These are phyloP conservation scores for Phytopythium montanum DNA, from an alignment of 352 stramenopile species.

Conservation along the genomic window DNA sequence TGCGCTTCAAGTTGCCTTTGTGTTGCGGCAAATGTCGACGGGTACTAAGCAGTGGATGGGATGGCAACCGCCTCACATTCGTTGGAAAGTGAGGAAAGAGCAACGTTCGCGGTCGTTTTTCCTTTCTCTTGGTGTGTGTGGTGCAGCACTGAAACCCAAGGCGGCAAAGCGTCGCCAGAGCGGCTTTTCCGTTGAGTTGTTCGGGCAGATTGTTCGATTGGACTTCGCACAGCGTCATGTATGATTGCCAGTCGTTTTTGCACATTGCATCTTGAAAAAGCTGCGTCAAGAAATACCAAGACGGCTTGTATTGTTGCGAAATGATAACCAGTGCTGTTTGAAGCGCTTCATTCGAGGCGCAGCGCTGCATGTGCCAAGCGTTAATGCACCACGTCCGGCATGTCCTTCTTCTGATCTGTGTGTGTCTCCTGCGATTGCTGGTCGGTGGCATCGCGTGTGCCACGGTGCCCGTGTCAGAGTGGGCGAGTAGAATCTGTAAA, in stretches of 20 bases:
- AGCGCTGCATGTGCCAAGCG: no score
- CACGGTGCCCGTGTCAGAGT: conserved; percentile 1
- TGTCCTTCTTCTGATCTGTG: no score
- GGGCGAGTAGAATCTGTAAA: no score
- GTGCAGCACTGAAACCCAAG: no score
- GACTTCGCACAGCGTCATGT: background rate
- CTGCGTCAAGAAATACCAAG: no score
- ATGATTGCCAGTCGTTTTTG: no score
- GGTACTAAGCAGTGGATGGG: background rate
- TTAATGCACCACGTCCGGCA: no score
- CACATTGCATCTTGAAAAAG: no score
- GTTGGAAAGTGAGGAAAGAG: background rate
- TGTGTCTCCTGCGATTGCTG: background rate
- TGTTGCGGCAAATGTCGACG: background rate
- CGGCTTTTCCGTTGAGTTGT: background rate
- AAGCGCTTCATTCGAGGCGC: no score
- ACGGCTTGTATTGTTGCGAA: no score
- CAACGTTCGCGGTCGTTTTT: background rate
- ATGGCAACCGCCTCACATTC: background rate
- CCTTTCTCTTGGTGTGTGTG: background rate
- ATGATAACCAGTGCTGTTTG: no score
- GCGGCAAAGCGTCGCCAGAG: no score
- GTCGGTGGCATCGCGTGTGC: conserved; percentile 3
- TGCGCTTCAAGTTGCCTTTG: background rate
- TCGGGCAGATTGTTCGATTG: background rate